phyloP scores from a whole-genome alignment of 164 flowering plant species.

The Echeveria elegans region DNA sequence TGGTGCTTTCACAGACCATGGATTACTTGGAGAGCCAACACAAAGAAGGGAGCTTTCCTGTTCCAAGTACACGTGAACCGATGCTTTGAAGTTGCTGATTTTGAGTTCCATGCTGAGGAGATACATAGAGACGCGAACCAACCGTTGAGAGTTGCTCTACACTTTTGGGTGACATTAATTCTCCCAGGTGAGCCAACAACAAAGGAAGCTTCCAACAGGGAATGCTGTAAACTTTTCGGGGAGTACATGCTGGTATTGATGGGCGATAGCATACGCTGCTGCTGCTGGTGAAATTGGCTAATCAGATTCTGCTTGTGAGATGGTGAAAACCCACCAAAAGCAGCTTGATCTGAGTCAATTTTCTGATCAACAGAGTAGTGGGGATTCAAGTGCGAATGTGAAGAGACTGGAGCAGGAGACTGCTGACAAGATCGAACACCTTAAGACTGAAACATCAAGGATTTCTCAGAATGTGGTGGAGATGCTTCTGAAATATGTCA shows the following conservation, averaged over 20 bases:
- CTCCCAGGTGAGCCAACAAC: constrained; percentile 10
- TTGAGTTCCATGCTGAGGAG: constrained; percentile 24
- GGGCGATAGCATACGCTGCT: constrained; percentile 16
- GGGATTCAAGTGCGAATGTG: constrained; percentile 88
- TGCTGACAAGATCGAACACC: no score
- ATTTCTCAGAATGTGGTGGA: constrained; percentile 67
- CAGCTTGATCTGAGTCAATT: constrained; percentile 11
- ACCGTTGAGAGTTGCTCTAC: constrained; percentile 18
- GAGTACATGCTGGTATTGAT: constrained; percentile 11
- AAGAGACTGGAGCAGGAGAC: constrained; percentile 90
- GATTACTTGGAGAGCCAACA: constrained; percentile 19
- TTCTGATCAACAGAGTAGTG: constrained; percentile 21
- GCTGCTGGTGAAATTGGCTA: no score
- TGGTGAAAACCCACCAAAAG: constrained; percentile 14
- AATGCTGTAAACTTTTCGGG: constrained; percentile 7
- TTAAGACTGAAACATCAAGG: no score
- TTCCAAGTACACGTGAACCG: constrained; percentile 20
- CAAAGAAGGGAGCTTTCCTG: constrained; percentile 10
- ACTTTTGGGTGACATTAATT: constrained; percentile 11
- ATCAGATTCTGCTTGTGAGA: no score
- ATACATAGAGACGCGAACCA: constrained; percentile 21
- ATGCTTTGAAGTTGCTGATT: constrained; percentile 24
- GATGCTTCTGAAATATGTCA: no score
- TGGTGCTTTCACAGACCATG: no score
- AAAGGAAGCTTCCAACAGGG: constrained; percentile 6